Base-by-base conservation (phyloP, 352 stramenopile genomes). In the Phytophthora citricola region DNA sequence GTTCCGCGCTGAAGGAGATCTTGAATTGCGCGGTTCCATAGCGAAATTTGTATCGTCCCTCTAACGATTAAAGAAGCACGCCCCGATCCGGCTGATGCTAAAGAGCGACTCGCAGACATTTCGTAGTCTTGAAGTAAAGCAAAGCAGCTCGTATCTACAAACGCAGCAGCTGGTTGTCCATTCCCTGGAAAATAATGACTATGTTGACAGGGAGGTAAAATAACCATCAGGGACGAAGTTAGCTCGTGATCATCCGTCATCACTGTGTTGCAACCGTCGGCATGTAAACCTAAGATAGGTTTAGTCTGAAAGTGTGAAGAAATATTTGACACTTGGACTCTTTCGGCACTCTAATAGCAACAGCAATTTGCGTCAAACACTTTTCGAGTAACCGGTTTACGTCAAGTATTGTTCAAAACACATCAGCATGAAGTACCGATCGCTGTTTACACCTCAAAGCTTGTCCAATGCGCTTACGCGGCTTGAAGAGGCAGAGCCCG, bases 401-500 rank as follows among this genome's bases (percentile, higher is more conserved):
- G 31, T 36, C 31, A 36, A 36, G 31, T 36, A 36, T 11, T 9
- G 31, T 14, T 36, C 31, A 36, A 36, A 36, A 36, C 31, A 36
- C n/a, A 55, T 20, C n/a, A 43, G 17, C 7, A 54, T 36, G 31
- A 36, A 36, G 31, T 36, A 36, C 31, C 31, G 31, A 36, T 36
- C 31, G 9, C 31, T 14, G 31, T 14, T 36, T 34, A 36, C 2
- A 24, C 24, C 36, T 22, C 22, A 34, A 46, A 26, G 24, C 24
- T 34, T 34, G 29, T 9, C 31, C 10, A 36, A 36, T 8, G 9
- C 31, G 15, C 20, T 48, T 48, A 61, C 46, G 32, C 47, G 7
- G n/a, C 57, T 64, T 63, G 46, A 38, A 59, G 48, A 8, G 78
- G 57, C 17, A 92, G 45, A 41, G 82, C 70, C 12, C 69, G 74